These are phyloP conservation scores for Penicillium ucsense DNA, from an alignment of 495 filamentous ascomycete genomes.

Conservation along the genomic window DNA sequence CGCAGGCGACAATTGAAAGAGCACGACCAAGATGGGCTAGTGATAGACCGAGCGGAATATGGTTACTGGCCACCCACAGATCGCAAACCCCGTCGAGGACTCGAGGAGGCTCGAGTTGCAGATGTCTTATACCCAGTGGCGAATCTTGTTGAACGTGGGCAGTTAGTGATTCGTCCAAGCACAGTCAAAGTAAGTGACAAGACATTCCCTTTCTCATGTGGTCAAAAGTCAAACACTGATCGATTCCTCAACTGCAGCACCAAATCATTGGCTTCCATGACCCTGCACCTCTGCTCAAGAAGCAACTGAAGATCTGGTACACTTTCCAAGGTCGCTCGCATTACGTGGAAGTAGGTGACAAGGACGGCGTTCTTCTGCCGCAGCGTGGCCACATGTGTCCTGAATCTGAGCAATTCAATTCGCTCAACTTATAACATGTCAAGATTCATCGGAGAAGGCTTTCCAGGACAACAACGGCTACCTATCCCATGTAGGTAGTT, in stretches of 20 bases:
- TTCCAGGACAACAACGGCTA: not conserved
- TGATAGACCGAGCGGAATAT: slow-evolving; percentile 35
- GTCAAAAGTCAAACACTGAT: slow-evolving; percentile 4
- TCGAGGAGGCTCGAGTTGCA: slow-evolving; percentile 18
- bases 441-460: not conserved
- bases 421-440: not conserved
- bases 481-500: not conserved
- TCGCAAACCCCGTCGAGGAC: slow-evolving; percentile 16
- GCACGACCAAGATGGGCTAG: slow-evolving; percentile 24
- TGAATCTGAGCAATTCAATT: slow-evolving; percentile 2
- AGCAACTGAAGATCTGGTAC: slow-evolving; percentile 46
- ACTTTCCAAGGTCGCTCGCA: slow-evolving; percentile 36
- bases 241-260: slow-evolving; percentile 21
- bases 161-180: slow-evolving; percentile 34
- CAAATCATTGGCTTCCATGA: slow-evolving; percentile 49
- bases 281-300: slow-evolving; percentile 41
- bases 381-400: slow-evolving; percentile 25
- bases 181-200: slow-evolving; percentile 28
- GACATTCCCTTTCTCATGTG: not conserved
- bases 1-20: slow-evolving; percentile 36
- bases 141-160: slow-evolving; percentile 36
- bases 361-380: slow-evolving; percentile 33
- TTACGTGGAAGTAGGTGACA: slow-evolving; percentile 36
- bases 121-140: slow-evolving; percentile 43
- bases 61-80: slow-evolving; percentile 24